These are phyloP conservation scores for Ambispora gerdemannii DNA, from an alignment of 192 early-diverging fungal genomes.

Conservation along the genomic window DNA sequence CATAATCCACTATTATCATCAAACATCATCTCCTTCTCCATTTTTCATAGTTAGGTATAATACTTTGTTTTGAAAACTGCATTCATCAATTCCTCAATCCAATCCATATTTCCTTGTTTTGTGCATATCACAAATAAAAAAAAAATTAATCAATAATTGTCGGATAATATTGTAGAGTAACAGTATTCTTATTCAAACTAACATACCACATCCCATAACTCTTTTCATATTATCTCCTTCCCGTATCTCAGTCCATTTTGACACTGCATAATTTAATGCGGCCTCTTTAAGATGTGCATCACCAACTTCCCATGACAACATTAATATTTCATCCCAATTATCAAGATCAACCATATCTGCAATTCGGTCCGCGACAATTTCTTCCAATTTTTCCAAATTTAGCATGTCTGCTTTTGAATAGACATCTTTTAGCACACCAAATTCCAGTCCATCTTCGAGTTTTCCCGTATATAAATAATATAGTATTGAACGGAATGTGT, in stretches of 20 bases:
- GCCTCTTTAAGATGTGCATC: conserved; percentile 21
- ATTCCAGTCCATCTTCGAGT: conserved; percentile 8
- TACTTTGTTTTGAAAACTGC: conserved; percentile 1
- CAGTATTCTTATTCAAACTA: not conserved
- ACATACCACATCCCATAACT: conserved; percentile 26
- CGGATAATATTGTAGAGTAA: not conserved
- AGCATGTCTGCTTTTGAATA: conserved; percentile 31
- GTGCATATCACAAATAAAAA: not conserved
- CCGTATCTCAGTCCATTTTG: conserved; percentile 22
- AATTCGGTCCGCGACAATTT: conserved; percentile 23
- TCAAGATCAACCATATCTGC: conserved; percentile 23
- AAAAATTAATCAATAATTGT: not conserved
- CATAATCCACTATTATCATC: no score
- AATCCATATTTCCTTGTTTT: conserved; percentile 28
- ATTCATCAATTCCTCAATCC: conserved; percentile 29
- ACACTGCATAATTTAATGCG: conserved; percentile 26
- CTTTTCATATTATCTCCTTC: conserved; percentile 24
- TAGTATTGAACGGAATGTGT: conserved; percentile 28
- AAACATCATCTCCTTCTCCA: no score
- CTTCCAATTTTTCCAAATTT: conserved; percentile 23
- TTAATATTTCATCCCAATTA: conserved; percentile 30
- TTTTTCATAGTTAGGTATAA: not conserved
- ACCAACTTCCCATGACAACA: conserved; percentile 29
- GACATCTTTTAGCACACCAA: conserved; percentile 29
- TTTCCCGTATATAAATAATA: conserved; percentile 27